These are phyloP conservation scores for Hypoxylon fragiforme DNA, from an alignment of 495 filamentous ascomycete species.

Conservation along the genomic window DNA sequence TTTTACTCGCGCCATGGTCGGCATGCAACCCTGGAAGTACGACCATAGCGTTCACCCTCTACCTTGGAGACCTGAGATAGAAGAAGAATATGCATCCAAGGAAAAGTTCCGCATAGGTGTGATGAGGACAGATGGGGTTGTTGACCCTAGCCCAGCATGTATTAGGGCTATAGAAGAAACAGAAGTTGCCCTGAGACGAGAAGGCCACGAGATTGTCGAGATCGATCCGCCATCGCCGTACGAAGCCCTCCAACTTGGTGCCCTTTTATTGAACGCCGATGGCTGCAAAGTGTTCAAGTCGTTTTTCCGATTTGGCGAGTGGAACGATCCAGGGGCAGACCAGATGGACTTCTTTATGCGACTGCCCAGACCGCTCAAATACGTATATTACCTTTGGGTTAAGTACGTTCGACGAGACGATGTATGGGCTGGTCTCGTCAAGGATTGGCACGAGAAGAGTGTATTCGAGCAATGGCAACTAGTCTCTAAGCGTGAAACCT, in stretches of 20 bases:
- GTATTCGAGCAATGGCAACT: constrained; percentile 81
- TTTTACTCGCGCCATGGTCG: constrained; percentile 76
- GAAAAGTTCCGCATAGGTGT: constrained; percentile 74
- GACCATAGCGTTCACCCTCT: constrained; percentile 86
- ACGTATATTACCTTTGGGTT: constrained; percentile 85
- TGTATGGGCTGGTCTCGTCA: constrained; percentile 77
- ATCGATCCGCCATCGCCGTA: constrained; percentile 68
- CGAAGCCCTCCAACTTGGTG: constrained; percentile 76
- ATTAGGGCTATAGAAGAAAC: constrained; percentile 71
- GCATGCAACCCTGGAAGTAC: constrained; percentile 91
- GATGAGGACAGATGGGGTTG: constrained; percentile 80
- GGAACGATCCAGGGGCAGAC: constrained; percentile 75
- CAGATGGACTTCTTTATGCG: constrained; percentile 72
- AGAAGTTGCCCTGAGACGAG: constrained; percentile 64
- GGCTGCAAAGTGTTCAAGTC: constrained; percentile 80
- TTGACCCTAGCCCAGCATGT: constrained; percentile 86
- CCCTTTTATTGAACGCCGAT: constrained; percentile 84
- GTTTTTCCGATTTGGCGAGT: constrained; percentile 77
- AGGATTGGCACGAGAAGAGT: constrained; percentile 68
- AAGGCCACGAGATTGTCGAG: constrained; percentile 78
- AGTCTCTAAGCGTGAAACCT: constrained; percentile 74
- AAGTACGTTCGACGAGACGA: constrained; percentile 76
- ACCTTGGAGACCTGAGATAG: constrained; percentile 68
- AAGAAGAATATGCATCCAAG: constrained; percentile 59
- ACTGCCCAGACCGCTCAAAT: constrained; percentile 77